Percentiles rank a stretch among this genome's conserved stretches.
Conservation (phyloP, 2,329 filamentous ascomycete species). For the Sarocladium strictum region DNA sequence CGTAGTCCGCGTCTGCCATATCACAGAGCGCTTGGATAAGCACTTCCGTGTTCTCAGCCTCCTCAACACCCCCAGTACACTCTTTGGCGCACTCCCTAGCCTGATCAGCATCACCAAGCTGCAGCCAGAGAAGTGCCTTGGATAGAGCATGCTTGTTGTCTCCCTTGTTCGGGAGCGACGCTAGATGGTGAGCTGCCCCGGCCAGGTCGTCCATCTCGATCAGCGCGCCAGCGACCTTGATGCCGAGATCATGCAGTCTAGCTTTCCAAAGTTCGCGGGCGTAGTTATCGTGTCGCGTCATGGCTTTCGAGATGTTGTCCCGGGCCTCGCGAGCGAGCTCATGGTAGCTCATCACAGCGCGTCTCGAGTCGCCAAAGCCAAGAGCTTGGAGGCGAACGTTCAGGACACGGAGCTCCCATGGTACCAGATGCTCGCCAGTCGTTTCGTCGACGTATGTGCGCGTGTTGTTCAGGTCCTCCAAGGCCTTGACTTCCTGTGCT, state of each 20-base stretch:
- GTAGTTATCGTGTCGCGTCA: slow-evolving; percentile 39
- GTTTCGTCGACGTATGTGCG: slow-evolving; percentile 50
- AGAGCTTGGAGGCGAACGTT: slow-evolving; percentile 79
- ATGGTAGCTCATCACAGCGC: slow-evolving; percentile 86
- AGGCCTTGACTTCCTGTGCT: slow-evolving; percentile 58
- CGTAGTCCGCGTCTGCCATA: slow-evolving; percentile 73
- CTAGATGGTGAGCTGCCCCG: slow-evolving; percentile 69
- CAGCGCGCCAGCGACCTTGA: slow-evolving; percentile 59
- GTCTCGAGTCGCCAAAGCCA: slow-evolving; percentile 75
- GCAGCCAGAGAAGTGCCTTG: slow-evolving; percentile 65
- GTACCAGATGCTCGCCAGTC: slow-evolving; percentile 61
- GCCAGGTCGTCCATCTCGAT: slow-evolving; percentile 85
- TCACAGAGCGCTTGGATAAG: slow-evolving; percentile 63
- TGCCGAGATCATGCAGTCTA: slow-evolving; percentile 69
- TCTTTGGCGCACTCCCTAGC: slow-evolving; percentile 50
- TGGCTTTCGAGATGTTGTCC: slow-evolving; percentile 45
- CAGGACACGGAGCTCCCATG: slow-evolving; percentile 81
- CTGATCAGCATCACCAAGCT: slow-evolving; percentile 68
- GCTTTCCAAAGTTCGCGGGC: slow-evolving; percentile 62
- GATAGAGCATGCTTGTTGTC: slow-evolving; percentile 38
- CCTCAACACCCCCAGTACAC: slow-evolving; percentile 12
- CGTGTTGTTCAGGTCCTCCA: slow-evolving; percentile 54
- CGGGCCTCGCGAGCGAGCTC: slow-evolving; percentile 78
- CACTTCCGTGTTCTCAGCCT: slow-evolving; percentile 31
- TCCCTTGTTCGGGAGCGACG: slow-evolving; percentile 41